Evolutionary conservation across 768 basidiomycete genomes (phyloP).

Genomic region (Lentinula aciculospora): DNA sequence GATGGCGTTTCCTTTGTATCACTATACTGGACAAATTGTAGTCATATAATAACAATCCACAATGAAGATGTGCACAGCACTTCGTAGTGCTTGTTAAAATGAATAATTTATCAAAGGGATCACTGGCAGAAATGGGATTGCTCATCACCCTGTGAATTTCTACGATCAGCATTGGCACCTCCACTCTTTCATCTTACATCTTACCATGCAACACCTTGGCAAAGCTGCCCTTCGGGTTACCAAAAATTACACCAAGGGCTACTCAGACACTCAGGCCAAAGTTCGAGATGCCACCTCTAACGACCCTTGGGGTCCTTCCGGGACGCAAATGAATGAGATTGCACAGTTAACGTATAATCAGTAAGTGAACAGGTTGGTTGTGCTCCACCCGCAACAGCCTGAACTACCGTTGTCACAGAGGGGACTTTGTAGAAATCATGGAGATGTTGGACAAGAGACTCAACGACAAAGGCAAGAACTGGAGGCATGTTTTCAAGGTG

Average conservation of each 20-base stretch:
- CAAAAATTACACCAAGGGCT: slow-evolving; percentile 95
- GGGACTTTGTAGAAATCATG: slow-evolving; percentile 99
- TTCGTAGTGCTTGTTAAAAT: too few relatives aligned
- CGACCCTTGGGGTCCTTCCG: slow-evolving; percentile 96
- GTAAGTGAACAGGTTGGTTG: slow-evolving; percentile 43
- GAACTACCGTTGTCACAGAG: slow-evolving; percentile 32
- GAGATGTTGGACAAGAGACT: slow-evolving; percentile 99
- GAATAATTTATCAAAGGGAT: too few relatives aligned
- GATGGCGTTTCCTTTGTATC: not conserved
- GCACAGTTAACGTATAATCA: slow-evolving; percentile 97
- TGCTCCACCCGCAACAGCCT: not conserved
- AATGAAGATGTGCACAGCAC: too few relatives aligned
- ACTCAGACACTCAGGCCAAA: slow-evolving; percentile 93
- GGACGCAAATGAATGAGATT: slow-evolving; percentile 98
- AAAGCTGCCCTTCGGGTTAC: slow-evolving; percentile 83
- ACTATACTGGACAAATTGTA: too few relatives aligned
- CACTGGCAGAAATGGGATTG: too few relatives aligned
- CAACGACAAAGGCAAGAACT: slow-evolving; percentile 99
- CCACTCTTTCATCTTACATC: not conserved
- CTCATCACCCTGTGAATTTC: not conserved
- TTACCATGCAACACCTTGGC: slow-evolving; percentile 68
- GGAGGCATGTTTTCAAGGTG: slow-evolving; percentile 99
- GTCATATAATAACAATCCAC: too few relatives aligned
- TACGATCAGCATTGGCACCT: too few relatives aligned
- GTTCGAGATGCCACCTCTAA: slow-evolving; percentile 96